Conservation (phyloP, 192 early-diverging fungal genomes). For the Backusella liffmaniae region DNA sequence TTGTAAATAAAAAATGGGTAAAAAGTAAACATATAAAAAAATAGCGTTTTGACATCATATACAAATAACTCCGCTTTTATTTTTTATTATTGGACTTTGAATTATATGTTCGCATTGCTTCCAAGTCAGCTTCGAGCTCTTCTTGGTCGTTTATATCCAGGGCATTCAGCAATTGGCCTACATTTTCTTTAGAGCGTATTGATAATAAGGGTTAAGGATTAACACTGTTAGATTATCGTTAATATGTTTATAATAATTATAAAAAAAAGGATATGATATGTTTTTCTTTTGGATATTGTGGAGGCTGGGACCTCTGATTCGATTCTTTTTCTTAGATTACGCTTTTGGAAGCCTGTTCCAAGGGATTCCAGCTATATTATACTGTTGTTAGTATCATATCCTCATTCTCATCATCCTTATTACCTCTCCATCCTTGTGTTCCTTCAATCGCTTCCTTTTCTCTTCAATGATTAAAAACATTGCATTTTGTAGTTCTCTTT, state of each 20-base stretch:
- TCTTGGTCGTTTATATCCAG: background rate
- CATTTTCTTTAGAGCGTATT: background rate
- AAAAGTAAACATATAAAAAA: no score
- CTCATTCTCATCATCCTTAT: background rate
- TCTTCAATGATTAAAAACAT: constrained; percentile 19
- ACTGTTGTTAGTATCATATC: background rate
- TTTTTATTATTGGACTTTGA: background rate
- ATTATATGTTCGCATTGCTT: background rate
- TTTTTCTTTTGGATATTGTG: background rate
- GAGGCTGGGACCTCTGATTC: background rate
- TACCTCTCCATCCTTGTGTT: constrained; percentile 20
- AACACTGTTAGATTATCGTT: background rate
- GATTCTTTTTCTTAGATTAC: background rate
- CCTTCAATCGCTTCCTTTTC: constrained; percentile 16
- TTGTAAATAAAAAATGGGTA: background rate
- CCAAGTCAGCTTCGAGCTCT: background rate
- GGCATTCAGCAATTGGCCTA: background rate
- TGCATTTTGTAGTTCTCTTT: constrained; percentile 10
- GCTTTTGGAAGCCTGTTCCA: background rate
- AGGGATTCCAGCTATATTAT: background rate
- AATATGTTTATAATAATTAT: background rate
- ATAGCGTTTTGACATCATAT: no score
- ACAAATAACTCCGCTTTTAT: no score
- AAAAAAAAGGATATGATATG: constrained; percentile 19
- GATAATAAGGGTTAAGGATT: constrained; percentile 5